These are phyloP conservation scores for Nicotiana obtusifolia DNA, from an alignment of 257 asterid genomes.

Conservation along the genomic window DNA sequence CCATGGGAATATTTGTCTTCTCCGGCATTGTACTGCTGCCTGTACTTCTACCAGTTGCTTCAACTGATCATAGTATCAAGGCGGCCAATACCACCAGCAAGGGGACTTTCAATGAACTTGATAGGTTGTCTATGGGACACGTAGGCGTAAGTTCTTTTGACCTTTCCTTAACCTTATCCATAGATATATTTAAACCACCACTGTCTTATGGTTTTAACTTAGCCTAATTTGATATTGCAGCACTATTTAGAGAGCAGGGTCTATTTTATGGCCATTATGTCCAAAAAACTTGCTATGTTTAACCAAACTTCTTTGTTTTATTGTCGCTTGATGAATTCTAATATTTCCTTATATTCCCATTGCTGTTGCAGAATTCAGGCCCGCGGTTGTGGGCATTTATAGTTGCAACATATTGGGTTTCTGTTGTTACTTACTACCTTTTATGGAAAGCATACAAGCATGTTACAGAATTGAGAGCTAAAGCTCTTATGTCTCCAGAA, in stretches of 20 bases:
- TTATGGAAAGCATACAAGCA: constrained; percentile 84
- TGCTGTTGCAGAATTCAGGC: constrained; percentile 40
- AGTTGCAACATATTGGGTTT: constrained; percentile 57
- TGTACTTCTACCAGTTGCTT: constrained; percentile 66
- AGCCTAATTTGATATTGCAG: background rate
- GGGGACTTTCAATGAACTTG: constrained; percentile 68
- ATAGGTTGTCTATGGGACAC: constrained; percentile 74
- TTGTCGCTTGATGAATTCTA: background rate
- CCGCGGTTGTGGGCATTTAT: constrained; percentile 73
- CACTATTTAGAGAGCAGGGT: background rate
- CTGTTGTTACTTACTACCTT: constrained; percentile 54
- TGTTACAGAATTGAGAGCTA: constrained; percentile 56
- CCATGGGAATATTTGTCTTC: constrained; percentile 62
- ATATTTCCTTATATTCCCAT: constrained; percentile 2
- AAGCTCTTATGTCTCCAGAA: constrained; percentile 71
- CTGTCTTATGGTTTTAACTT: background rate
- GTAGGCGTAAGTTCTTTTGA: constrained; percentile 40
- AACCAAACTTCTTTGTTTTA: background rate
- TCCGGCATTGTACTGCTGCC: constrained; percentile 69
- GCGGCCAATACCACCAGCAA: constrained; percentile 45
- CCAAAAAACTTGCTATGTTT: background rate
- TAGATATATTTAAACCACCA: background rate
- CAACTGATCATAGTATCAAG: constrained; percentile 38
- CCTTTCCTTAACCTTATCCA: background rate
- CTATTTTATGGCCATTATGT: background rate